Evolutionary conservation across 2,329 filamentous ascomycete species (phyloP), one percentile per base, ranked within the genome.

Genomic region (Macrophomina tecta): DNA sequence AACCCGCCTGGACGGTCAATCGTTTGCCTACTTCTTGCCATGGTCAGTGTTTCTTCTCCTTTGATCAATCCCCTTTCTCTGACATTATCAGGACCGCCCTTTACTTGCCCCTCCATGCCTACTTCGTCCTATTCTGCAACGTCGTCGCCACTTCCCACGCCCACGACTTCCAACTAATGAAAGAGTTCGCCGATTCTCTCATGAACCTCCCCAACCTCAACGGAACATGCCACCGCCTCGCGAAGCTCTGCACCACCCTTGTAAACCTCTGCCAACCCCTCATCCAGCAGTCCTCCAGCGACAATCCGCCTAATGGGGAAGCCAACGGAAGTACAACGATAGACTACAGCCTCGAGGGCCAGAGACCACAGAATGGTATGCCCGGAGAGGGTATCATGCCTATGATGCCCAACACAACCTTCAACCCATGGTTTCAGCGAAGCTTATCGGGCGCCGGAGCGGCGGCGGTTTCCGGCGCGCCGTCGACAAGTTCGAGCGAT

Each of bases 111-210:
- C 68, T 77, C 2, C 74, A 72, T 38, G 75, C 76, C 1, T 77
- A 76, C 69, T 77, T 76, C 63, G 75, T 77, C 14, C 71, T 77
- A 32, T 77, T 77, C 64, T 77, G 76, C 69, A 77, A 77, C 49
- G 74, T 77, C 1, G 75, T 77, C n/a, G 75, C 74, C 14, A 77
- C 76, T 1, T 76, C 74, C 12, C 71, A 76, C 52, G 67, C 64
- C 5, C 64, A 52, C 32, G 75, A 77, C 52, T 77, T 74, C 18
- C 71, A 75, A 42, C 71, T 77, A 5, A 71, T 77, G 4, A 69
- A 75, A 18, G 71, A 74, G 14, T 73, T 76, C 14, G 72, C 73
- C 28, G 71, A 74, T 23, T 69, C 70, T 18, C 71, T 77, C 5
- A 73, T 73, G 2, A 69, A 72, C 5, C 70, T 76, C 4, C 70